These are phyloP conservation scores for Lophiotrema nucula DNA, from an alignment of 495 filamentous ascomycete species.

Conservation along the genomic window DNA sequence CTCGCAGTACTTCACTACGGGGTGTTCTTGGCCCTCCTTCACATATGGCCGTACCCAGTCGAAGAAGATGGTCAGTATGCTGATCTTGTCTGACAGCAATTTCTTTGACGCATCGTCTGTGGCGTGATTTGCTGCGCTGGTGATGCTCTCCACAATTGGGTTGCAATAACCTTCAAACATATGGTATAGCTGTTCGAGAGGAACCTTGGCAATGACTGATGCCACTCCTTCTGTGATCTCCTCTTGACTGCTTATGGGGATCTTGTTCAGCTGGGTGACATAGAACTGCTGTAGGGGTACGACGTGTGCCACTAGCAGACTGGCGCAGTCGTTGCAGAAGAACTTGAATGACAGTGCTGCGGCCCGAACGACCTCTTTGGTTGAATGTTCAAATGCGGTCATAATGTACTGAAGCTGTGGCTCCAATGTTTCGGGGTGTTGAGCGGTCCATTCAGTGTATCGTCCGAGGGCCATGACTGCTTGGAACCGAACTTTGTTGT, in stretches of 20 bases:
- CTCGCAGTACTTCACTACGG: slow-evolving; percentile 92
- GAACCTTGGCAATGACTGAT: slow-evolving; percentile 83
- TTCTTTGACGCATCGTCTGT: slow-evolving; percentile 75
- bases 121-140: slow-evolving; percentile 81
- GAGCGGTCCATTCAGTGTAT: slow-evolving; percentile 96
- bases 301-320: slow-evolving; percentile 75
- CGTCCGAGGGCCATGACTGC: slow-evolving; percentile 94
- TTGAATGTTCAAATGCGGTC: slow-evolving; percentile 78
- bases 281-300: slow-evolving; percentile 87
- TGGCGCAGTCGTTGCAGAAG: slow-evolving; percentile 90
- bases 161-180: slow-evolving; percentile 91
- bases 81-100: slow-evolving; percentile 66
- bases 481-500: slow-evolving; percentile 94
- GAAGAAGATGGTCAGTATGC: slow-evolving; percentile 86
- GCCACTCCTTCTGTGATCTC: slow-evolving; percentile 95
- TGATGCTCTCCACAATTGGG: slow-evolving; percentile 80
- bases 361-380: slow-evolving; percentile 83
- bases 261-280: slow-evolving; percentile 76
- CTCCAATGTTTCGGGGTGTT: slow-evolving; percentile 87
- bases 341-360: slow-evolving; percentile 94
- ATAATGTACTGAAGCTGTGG: slow-evolving; percentile 93
- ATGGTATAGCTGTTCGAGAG: slow-evolving; percentile 71
- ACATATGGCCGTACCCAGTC: slow-evolving; percentile 78
- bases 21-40: slow-evolving; percentile 69
- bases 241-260: slow-evolving; percentile 83